A percentile compares a stretch with the other conserved stretches of the same genome.
phyloP scores from a whole-genome alignment of 768 basidiomycete genomes.

The Rhodotorula babjevae region DNA sequence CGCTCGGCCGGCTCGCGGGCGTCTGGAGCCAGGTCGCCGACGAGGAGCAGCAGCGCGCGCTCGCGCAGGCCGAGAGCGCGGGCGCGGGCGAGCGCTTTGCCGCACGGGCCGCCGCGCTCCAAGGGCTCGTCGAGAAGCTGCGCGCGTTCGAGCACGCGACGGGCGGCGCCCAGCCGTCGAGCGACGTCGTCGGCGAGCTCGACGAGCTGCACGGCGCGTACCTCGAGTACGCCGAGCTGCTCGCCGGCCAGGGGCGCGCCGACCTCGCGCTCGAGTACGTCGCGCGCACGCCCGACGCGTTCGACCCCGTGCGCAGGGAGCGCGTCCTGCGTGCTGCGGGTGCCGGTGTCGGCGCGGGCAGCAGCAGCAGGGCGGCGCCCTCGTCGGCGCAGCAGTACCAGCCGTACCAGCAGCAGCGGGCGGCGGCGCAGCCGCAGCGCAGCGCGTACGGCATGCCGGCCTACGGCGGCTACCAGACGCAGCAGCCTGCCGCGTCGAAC shows the following conservation, averaged over 20 bases:
- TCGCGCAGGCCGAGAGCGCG: background rate
- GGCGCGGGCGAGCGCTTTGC: background rate
- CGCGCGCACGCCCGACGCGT: conserved; percentile 70
- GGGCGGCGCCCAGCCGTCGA: conserved; percentile 48
- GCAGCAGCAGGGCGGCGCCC: background rate
- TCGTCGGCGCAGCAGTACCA: conserved; percentile 18
- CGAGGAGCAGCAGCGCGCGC: background rate
- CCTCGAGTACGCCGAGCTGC: conserved; percentile 88
- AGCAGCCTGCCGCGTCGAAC: conserved; percentile 21
- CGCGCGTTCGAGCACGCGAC: conserved; percentile 70
- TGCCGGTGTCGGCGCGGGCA: background rate
- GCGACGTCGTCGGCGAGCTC: conserved; percentile 72
- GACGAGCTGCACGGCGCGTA: conserved; percentile 88
- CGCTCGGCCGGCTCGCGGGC: conserved; percentile 73
- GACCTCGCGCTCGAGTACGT: conserved; percentile 75
- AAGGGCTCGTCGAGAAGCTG: background rate
- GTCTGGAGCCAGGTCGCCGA: conserved; percentile 59
- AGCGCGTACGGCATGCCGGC: conserved; percentile 4
- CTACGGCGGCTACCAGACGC: background rate
- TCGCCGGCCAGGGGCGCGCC: conserved; percentile 83
- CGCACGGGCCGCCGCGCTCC: background rate
- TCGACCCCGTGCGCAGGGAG: conserved; percentile 58
- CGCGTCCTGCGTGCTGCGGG: conserved; percentile 48
- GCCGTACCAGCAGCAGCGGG: conserved; percentile 20
- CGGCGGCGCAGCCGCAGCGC: background rate